These are phyloP conservation scores for Hypoxylon sp. DNA, from an alignment of 2,329 filamentous ascomycete species.

Conservation along the genomic window DNA sequence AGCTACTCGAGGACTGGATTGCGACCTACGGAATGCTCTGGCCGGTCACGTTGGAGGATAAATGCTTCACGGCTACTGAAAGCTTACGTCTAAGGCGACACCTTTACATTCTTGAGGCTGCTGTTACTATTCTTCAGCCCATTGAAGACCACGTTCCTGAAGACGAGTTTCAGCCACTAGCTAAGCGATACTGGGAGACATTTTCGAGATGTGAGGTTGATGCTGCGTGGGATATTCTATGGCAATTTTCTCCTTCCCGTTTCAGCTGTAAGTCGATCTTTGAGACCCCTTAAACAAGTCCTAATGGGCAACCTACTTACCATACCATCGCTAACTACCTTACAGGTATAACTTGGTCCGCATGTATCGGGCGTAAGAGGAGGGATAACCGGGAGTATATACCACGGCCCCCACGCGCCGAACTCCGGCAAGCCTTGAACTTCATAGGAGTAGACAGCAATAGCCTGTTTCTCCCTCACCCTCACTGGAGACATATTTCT, in stretches of 20 bases:
- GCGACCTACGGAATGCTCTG: neutral
- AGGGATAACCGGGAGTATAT: neutral
- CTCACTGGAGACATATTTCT: neutral
- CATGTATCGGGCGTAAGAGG: neutral
- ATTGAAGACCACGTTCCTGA: neutral
- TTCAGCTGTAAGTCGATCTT: neutral
- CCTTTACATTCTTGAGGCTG: constrained; percentile 16
- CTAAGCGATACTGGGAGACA: neutral
- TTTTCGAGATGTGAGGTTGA: neutral
- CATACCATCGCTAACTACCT: neutral
- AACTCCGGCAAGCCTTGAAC: neutral
- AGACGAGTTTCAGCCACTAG: neutral
- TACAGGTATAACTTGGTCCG: neutral
- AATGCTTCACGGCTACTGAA: constrained; percentile 23
- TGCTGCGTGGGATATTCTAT: neutral
- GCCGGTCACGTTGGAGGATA: neutral
- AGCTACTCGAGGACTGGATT: constrained; percentile 18
- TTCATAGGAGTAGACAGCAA: neutral
- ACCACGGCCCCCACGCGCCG: neutral
- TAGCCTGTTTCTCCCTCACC: neutral
- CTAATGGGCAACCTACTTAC: neutral
- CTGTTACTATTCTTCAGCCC: neutral
- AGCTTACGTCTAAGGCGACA: constrained; percentile 10
- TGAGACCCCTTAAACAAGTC: neutral
- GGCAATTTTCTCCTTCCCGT: neutral